Base-by-base conservation (phyloP, 169 alveolate species). In the Plasmodium cynomolgi region DNA sequence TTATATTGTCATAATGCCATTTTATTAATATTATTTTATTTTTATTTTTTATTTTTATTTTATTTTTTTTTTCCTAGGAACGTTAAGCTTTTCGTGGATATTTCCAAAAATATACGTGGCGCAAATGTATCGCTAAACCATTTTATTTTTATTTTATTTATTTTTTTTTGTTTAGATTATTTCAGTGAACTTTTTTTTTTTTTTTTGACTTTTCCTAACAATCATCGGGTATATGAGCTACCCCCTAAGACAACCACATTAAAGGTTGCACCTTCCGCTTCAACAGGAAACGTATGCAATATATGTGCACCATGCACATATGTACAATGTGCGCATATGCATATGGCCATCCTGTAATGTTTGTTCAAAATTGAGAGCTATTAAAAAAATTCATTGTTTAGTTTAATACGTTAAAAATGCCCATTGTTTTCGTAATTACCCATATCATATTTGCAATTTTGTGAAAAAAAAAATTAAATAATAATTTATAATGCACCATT, bases 401-500 rank as follows among this genome's bases (percentile, higher is more conserved):
- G 41, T 68, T 68, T 68, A 20, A 68, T 68, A 7, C 37, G 77
- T 68, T 68, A 68, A 68, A 68, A 68, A 68, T 29, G 13, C 77
- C 58, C 31, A 23, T 33, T 58, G 62, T 81, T 41, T 17, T 39
- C 62, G 72, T 50, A 23, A 26, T 41, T 17, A 81, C 62, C 31
- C 29, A 44, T 44, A 50, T 81, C 8, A 54, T 34, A 81, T 39
- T 81, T 47, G 37, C 54, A 54, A 29, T 81, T 54, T 23, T 56
- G 13, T 17, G 68, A 71, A 73, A 84, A 84, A 29, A 33, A 34
- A 75, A 23, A n/a, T 17, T 33, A 39, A 31, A 84, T 50, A 73
- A 23, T 82, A 29, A 47, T 74, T 50, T 47, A 73, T 84, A 84
- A 84, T 75, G 93, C 93, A 84, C 93, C 93, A 29, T 74, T 74